A percentile compares a stretch with the other conserved stretches of the same genome.
Conservation (phyloP, 2,329 filamentous ascomycete species). For the Colletotrichum sp. region DNA sequence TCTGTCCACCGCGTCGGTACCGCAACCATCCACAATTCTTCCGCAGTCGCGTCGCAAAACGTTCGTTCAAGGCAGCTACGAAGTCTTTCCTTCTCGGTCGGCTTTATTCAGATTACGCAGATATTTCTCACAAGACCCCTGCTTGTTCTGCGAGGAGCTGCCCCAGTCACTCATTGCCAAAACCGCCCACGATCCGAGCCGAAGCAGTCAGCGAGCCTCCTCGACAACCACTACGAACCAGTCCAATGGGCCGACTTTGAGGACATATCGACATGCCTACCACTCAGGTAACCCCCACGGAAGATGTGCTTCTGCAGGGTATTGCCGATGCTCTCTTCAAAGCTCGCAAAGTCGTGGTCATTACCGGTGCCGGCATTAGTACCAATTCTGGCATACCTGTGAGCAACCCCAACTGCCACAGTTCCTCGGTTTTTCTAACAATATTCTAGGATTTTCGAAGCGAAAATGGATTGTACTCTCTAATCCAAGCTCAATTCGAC, state of each 20-base stretch:
- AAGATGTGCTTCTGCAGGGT: conserved; percentile 62
- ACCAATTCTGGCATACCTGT: conserved; percentile 80
- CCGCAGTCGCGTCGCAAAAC: background rate
- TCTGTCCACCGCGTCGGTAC: conserved; percentile 10
- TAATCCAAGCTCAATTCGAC: conserved; percentile 73
- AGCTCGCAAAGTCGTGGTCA: conserved; percentile 72
- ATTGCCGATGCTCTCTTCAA: conserved; percentile 70
- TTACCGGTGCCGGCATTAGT: conserved; percentile 77
- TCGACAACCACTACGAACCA: background rate
- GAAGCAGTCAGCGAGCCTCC: background rate
- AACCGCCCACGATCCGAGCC: background rate
- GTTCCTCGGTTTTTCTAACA: conserved; percentile 5
- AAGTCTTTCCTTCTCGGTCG: background rate
- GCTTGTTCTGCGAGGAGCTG: background rate
- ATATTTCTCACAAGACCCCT: background rate
- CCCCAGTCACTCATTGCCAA: background rate
- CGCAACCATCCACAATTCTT: background rate
- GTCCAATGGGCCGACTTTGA: conserved; percentile 18
- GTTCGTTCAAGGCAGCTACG: background rate
- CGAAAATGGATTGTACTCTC: conserved; percentile 73
- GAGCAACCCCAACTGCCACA: conserved; percentile 31
- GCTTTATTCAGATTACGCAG: background rate
- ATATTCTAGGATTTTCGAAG: conserved; percentile 70
- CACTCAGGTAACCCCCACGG: conserved; percentile 56
- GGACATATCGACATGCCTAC: conserved; percentile 57